Evolutionary conservation across 169 alveolate species (phyloP).

Genomic region (Eimeria sp.): DNA sequence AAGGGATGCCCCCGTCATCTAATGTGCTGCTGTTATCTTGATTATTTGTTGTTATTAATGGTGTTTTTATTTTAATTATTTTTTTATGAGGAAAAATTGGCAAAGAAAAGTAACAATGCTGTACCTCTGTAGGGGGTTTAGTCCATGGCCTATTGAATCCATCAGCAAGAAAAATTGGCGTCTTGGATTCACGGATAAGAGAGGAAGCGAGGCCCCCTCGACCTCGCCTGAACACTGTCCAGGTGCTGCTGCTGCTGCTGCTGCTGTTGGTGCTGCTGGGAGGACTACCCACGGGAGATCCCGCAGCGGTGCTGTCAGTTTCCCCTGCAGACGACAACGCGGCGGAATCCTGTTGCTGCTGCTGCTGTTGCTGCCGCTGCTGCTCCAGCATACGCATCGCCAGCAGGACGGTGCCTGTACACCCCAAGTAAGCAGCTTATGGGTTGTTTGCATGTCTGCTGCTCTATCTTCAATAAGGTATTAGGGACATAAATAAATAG

Average conservation of each 20-base stretch:
- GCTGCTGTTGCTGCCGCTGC: not conserved
- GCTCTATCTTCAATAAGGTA: too few species aligned
- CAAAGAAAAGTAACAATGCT: not conserved
- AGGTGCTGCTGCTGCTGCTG: constrained; percentile 16
- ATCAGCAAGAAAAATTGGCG: not conserved
- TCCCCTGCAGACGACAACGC: not conserved
- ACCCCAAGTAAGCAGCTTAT: not conserved
- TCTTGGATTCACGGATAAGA: not conserved
- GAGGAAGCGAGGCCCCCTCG: not conserved
- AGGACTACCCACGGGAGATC: not conserved
- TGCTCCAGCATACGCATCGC: not conserved
- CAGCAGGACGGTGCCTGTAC: constrained; percentile 14
- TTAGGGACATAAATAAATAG: too few species aligned
- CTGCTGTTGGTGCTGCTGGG: not conserved
- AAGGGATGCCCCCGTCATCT: too few species aligned
- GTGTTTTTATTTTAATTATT: not conserved
- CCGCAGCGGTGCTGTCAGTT: not conserved
- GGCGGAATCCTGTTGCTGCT: not conserved
- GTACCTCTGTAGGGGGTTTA: not conserved
- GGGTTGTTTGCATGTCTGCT: too few species aligned
- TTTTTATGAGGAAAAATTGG: not conserved
- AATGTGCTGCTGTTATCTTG: not conserved
- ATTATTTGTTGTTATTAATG: not conserved
- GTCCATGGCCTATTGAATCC: constrained; percentile 1
- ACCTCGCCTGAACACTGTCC: constrained; percentile 2